Conservation (phyloP, 1,284 basidiomycete genomes). For the Phellopilus nigrolimitatus region DNA sequence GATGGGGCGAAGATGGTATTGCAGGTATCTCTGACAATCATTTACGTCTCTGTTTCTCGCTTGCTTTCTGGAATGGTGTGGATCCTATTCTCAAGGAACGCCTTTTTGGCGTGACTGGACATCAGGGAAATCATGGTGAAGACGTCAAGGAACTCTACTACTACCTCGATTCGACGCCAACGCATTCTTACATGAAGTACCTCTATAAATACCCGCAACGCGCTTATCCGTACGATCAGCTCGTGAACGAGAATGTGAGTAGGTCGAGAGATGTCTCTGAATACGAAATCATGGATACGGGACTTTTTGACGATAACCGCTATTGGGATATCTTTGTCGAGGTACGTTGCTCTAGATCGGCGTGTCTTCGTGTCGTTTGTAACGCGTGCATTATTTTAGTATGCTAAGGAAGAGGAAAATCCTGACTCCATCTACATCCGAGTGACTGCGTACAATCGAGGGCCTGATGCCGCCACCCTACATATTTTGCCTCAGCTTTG, state of each 20-base stretch:
- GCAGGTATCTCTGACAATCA: slow-evolving; percentile 97
- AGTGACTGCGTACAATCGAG: slow-evolving; percentile 95
- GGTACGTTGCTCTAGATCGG: slow-evolving; percentile 41
- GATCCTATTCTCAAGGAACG: slow-evolving; percentile 97
- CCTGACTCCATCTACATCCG: slow-evolving; percentile 88
- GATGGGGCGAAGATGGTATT: slow-evolving; percentile 98
- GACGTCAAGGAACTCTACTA: slow-evolving; percentile 99
- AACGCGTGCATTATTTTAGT: slow-evolving; percentile 45
- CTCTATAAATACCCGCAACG: slow-evolving; percentile 97
- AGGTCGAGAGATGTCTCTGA: slow-evolving; percentile 85
- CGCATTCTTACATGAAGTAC: slow-evolving; percentile 99
- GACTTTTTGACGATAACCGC: slow-evolving; percentile 85
- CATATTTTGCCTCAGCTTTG: slow-evolving; percentile 94
- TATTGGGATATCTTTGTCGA: slow-evolving; percentile 99
- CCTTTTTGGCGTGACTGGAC: slow-evolving; percentile 90
- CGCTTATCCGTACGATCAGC: slow-evolving; percentile 88
- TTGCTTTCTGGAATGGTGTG: slow-evolving; percentile 93
- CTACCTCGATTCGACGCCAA: slow-evolving; percentile 96
- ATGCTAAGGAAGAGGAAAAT: slow-evolving; percentile 94
- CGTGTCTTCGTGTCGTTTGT: slow-evolving; percentile 18
- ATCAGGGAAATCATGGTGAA: slow-evolving; percentile 98
- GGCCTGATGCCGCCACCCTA: slow-evolving; percentile 91
- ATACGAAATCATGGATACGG: slow-evolving; percentile 92
- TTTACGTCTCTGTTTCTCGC: slow-evolving; percentile 84
- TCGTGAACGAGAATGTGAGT: slow-evolving; percentile 81